Evolutionary conservation across 768 basidiomycete species (phyloP), one percentile per base, ranked within the genome.

Genomic region (Pleurotus giganteus): DNA sequence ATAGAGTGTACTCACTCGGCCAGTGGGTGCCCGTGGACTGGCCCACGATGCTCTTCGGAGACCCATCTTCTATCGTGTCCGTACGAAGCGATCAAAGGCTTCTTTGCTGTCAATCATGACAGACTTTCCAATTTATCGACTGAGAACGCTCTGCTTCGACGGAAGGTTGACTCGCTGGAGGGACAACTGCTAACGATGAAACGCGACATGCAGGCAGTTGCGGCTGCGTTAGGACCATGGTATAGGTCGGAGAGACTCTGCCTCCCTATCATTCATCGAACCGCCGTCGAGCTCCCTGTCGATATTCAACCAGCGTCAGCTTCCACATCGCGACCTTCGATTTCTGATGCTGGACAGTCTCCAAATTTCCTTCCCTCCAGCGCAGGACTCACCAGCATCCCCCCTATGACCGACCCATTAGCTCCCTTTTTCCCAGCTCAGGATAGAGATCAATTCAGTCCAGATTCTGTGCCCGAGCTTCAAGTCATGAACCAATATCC

Each of bases 161-260:
- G 79, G 57, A 77, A 79, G 28, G 71, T 89, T 7, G 79, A 82
- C 11, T 73, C 75, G 0, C 68, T 90, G 19, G 89, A 91, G 63
- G 76, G 75, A 13, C 68, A 76, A 2, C 63, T 87, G 21, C 74
- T 78, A 27, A 66, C 67, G 4, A 70, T 84, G 63, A 75, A 75
- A 47, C 76, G 73, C 34, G 89, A 94, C 57, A 72, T 91, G 64
- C 71, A 74, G 8, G 69, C 70, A 6, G 74, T 83, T 28, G 82
- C 78, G 63, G 68, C 61, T n/a, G 81, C 78, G 4, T 66, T 94
- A 13, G 88, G 88, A 0, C 89, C 84, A 0, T 86, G 85, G 85
- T 83, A 76, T 61, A 65, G 71, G 21, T 66, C 73, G 21, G 74
- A 73, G 27, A 60, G 65, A 60, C 39, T 65, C 61, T 47, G 55